phyloP scores from a whole-genome alignment of 495 filamentous ascomycete species.

The Penicillium cosmopolitanum region DNA sequence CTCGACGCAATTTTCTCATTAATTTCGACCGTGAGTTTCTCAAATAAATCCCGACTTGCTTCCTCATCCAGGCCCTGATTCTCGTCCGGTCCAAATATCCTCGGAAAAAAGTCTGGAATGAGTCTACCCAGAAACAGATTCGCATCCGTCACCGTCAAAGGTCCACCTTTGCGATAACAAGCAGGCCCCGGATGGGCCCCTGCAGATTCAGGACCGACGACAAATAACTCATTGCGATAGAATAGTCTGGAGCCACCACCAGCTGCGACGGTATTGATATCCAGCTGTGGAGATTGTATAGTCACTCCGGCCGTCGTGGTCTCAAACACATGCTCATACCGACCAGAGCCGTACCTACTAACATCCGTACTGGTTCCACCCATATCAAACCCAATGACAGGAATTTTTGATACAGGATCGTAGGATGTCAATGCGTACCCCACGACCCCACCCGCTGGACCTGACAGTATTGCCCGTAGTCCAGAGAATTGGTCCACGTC shows the following conservation, averaged over 20 bases:
- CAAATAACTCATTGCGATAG: constrained; percentile 84
- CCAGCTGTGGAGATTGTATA: constrained; percentile 88
- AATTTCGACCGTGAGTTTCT: constrained; percentile 72
- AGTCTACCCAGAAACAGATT: constrained; percentile 84
- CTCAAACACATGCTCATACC: constrained; percentile 93
- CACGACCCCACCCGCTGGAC: constrained; percentile 69
- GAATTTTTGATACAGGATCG: constrained; percentile 75
- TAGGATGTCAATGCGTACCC: constrained; percentile 90
- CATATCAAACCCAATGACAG: constrained; percentile 96
- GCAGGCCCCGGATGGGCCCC: constrained; percentile 88
- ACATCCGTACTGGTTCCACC: constrained; percentile 91
- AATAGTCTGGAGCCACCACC: constrained; percentile 85
- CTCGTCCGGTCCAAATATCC: constrained; percentile 88
- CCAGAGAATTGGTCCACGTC: constrained; percentile 53
- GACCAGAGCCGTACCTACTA: constrained; percentile 68
- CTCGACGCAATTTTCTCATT: constrained; percentile 51
- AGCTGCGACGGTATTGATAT: constrained; percentile 96
- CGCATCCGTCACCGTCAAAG: constrained; percentile 88
- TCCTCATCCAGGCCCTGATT: constrained; percentile 75
- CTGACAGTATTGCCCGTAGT: constrained; percentile 55
- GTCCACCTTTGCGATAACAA: constrained; percentile 90
- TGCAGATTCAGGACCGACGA: constrained; percentile 90
- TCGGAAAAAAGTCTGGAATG: constrained; percentile 91
- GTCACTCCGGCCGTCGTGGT: constrained; percentile 92
- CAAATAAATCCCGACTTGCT: constrained; percentile 69